Percentiles rank a stretch among this genome's conserved stretches.
phyloP scores from a whole-genome alignment of 2,329 filamentous ascomycete species.

The Apiospora saccharicola region DNA sequence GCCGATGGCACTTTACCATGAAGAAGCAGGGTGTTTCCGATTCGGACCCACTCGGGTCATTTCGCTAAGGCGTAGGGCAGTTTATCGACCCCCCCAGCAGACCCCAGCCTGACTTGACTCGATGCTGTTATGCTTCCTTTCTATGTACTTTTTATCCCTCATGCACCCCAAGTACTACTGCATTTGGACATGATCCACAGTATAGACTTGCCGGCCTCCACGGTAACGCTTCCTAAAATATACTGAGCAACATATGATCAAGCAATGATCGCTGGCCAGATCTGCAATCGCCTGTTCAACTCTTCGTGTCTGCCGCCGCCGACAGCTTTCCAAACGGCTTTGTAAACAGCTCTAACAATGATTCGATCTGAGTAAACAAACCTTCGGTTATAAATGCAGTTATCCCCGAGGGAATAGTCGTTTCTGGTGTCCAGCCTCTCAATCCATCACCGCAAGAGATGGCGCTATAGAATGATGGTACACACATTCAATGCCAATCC shows the following conservation, averaged over 20 bases:
- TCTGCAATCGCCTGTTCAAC: slow-evolving; percentile 2
- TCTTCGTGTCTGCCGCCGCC: neutral
- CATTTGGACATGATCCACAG: neutral
- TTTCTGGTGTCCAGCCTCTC: no score
- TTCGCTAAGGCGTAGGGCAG: neutral
- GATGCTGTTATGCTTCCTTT: no score
- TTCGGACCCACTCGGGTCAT: neutral
- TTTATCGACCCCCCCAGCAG: neutral
- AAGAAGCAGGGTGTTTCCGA: neutral
- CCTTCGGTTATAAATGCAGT: neutral
- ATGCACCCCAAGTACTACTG: neutral
- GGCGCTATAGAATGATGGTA: no score
- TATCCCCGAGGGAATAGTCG: neutral
- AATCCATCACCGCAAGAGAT: no score
- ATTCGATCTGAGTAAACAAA: neutral
- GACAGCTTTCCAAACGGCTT: neutral
- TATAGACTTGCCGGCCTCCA: neutral
- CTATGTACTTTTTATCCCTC: neutral
- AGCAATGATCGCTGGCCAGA: neutral
- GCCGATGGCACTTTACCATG: neutral
- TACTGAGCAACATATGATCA: neutral
- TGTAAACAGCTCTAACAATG: neutral
- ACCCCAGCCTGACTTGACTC: neutral
- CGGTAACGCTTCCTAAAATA: neutral
- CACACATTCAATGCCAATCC: neutral